Conservation (phyloP, 495 filamentous ascomycete genomes). For the Letharia lupina region DNA sequence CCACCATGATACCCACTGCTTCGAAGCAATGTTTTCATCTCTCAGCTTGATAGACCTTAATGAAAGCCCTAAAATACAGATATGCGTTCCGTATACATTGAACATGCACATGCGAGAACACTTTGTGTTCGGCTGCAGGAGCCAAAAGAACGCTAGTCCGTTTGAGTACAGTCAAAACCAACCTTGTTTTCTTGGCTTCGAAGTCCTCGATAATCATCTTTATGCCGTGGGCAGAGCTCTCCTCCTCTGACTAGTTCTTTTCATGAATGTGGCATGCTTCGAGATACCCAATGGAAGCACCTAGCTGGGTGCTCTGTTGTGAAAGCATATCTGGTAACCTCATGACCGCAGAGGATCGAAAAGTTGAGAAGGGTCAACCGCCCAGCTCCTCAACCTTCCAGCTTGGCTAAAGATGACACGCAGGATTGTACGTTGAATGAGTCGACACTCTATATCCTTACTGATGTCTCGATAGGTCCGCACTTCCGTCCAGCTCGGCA, state of each 20-base stretch:
- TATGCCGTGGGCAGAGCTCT: not conserved
- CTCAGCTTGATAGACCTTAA: not conserved
- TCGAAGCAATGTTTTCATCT: not conserved
- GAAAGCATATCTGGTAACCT: slow-evolving; percentile 1
- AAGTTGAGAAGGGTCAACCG: slow-evolving; percentile 3
- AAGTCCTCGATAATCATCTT: not conserved
- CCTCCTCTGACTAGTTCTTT: not conserved
- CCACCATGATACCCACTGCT: not conserved
- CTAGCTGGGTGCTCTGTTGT: not conserved
- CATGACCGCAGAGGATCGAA: not conserved
- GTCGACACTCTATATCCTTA: not conserved
- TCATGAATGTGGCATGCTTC: not conserved
- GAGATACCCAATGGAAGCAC: slow-evolving; percentile 3
- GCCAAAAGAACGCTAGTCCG: not conserved
- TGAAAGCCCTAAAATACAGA: not conserved
- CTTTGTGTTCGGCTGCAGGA: too few relatives aligned
- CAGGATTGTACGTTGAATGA: slow-evolving; percentile 35
- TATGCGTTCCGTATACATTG: too few relatives aligned
- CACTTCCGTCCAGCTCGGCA: slow-evolving; percentile 69
- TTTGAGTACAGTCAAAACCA: not conserved
- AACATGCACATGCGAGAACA: too few relatives aligned
- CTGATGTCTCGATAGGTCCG: slow-evolving; percentile 46
- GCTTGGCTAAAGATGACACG: slow-evolving; percentile 35
- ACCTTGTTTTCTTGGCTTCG: not conserved
- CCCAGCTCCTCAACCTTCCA: not conserved